phyloP scores from a whole-genome alignment of 352 stramenopile species.

The Phytophthora fragariaefolia region DNA sequence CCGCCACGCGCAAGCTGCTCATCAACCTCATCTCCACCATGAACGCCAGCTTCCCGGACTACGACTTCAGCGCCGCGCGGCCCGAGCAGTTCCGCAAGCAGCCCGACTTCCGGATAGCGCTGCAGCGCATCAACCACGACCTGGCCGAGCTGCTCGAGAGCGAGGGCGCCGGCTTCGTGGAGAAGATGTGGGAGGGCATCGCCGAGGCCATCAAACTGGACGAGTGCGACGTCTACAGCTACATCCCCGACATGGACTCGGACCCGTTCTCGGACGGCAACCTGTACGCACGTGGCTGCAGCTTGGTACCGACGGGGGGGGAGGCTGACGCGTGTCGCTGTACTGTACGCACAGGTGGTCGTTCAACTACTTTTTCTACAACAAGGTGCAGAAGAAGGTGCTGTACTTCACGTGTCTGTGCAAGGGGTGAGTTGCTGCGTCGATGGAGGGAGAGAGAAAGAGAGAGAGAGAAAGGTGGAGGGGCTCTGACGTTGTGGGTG shows the following conservation, averaged over 20 bases:
- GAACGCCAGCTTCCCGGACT: conserved; percentile 94
- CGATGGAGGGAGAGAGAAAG: background rate
- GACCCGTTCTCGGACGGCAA: conserved; percentile 93
- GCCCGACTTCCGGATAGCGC: conserved; percentile 81
- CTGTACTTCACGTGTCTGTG: conserved; percentile 94
- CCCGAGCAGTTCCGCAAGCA: conserved; percentile 93
- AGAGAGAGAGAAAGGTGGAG: background rate
- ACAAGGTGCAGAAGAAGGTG: conserved; percentile 93
- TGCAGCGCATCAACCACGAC: conserved; percentile 91
- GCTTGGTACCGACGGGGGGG: no score
- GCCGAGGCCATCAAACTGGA: conserved; percentile 87
- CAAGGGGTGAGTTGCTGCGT: conserved; percentile 65
- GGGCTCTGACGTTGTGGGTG: background rate
- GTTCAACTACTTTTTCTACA: conserved; percentile 97
- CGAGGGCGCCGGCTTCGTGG: conserved; percentile 98
- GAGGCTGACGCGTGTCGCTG: background rate
- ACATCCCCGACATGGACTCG: conserved; percentile 94
- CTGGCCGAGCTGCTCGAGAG: conserved; percentile 94
- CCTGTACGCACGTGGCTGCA: conserved; percentile 52
- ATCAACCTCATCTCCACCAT: conserved; percentile 95
- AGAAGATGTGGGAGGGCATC: conserved; percentile 97
- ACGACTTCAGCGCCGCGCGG: conserved; percentile 91
- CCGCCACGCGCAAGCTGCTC: conserved; percentile 87
- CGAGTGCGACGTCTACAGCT: conserved; percentile 93
- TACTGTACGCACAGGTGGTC: conserved; percentile 75